Percentiles rank a stretch among this genome's conserved stretches.
Conservation (phyloP, 2,329 filamentous ascomycete genomes). For the Arthrobotrys sphaeroides region DNA sequence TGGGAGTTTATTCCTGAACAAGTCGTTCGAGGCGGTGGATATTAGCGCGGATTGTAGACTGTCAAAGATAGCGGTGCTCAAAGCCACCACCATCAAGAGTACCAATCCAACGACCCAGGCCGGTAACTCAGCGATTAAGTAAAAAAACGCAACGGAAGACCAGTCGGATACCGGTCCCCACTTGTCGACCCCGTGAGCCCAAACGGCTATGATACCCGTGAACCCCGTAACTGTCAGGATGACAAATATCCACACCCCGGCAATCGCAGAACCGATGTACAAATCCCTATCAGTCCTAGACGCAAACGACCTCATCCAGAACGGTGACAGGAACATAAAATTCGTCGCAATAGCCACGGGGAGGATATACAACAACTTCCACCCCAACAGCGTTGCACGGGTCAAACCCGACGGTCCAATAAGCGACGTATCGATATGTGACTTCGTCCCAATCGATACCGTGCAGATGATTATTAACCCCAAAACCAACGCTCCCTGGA, state of each 20-base stretch:
- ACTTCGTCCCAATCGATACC: slow-evolving; percentile 79
- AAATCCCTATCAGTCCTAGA: slow-evolving; percentile 81
- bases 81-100: slow-evolving; percentile 79
- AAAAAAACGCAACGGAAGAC: slow-evolving; percentile 78
- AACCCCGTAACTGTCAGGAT: slow-evolving; percentile 78
- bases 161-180: slow-evolving; percentile 69
- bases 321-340: slow-evolving; percentile 81
- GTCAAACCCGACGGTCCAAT: slow-evolving; percentile 75
- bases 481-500: slow-evolving; percentile 81
- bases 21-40: slow-evolving; percentile 82
- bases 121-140: slow-evolving; percentile 76
- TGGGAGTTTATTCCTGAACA: slow-evolving; percentile 82
- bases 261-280: slow-evolving; percentile 76
- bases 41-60: slow-evolving; percentile 84
- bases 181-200: slow-evolving; percentile 70
- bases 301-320: slow-evolving; percentile 85
- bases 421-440: slow-evolving; percentile 74
- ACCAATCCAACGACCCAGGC: slow-evolving; percentile 84
- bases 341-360: slow-evolving; percentile 83
- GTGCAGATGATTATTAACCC: slow-evolving; percentile 78
- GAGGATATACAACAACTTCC: slow-evolving; percentile 86
- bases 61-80: slow-evolving; percentile 82
- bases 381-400: slow-evolving; percentile 76
- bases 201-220: slow-evolving; percentile 78
- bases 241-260: slow-evolving; percentile 71